A percentile compares a stretch with the other conserved stretches of the same genome.
These are phyloP conservation scores for Coniochaeta ligniaria DNA, from an alignment of 2,329 filamentous ascomycete genomes.

Conservation along the genomic window DNA sequence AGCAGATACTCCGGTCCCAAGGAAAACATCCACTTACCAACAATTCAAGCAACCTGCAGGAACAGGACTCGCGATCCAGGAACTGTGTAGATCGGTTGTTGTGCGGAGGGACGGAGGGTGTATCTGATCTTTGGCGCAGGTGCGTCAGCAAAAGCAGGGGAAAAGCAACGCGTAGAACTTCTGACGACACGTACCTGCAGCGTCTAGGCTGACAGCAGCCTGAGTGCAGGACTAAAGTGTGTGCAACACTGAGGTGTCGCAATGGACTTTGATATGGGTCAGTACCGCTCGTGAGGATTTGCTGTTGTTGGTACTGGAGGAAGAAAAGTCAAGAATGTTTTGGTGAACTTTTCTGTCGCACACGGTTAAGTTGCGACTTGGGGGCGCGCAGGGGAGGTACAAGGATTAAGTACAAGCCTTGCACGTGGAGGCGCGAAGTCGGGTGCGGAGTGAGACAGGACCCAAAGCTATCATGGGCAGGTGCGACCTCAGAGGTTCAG, in stretches of 20 bases:
- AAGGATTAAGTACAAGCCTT: conserved; percentile 1
- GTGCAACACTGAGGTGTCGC: not conserved
- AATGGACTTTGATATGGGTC: not conserved
- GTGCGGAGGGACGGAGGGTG: not conserved
- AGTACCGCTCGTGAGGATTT: not conserved
- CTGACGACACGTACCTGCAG: not conserved
- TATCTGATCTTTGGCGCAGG: not conserved
- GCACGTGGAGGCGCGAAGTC: not conserved
- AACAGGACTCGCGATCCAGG: not conserved
- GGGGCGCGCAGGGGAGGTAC: not conserved
- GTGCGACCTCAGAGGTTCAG: not conserved
- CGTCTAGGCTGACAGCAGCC: not conserved
- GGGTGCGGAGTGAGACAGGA: not conserved
- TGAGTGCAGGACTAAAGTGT: not conserved
- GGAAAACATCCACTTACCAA: not conserved
- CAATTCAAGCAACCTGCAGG: not conserved
- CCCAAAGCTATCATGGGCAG: not conserved
- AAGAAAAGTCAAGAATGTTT: not conserved
- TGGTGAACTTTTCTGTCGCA: not conserved
- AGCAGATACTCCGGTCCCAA: not conserved
- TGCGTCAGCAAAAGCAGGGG: not conserved
- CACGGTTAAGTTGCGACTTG: not conserved
- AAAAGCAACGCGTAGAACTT: not conserved
- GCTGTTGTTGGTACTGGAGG: not conserved
- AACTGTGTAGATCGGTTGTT: not conserved